Evolutionary conservation across 2,329 filamentous ascomycete species (phyloP).

Genomic region (Aspergillus costaricaensis): DNA sequence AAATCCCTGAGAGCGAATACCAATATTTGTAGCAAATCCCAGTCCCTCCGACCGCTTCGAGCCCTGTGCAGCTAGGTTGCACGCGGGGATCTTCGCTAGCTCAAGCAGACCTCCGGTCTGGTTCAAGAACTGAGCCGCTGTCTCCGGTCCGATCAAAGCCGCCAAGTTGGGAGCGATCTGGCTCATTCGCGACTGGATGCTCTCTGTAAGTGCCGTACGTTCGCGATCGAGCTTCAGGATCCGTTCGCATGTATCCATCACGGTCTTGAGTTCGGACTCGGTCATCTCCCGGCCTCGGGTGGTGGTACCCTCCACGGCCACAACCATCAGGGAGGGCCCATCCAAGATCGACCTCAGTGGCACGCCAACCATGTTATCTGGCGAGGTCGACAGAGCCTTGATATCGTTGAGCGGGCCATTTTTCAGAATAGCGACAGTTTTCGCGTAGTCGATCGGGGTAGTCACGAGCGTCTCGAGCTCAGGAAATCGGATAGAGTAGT

Average conservation of each 20-base stretch:
- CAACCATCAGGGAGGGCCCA: constrained; percentile 89
- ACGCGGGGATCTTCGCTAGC: constrained; percentile 87
- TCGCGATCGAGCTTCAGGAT: constrained; percentile 83
- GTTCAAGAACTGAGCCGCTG: constrained; percentile 94
- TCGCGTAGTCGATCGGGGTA: constrained; percentile 91
- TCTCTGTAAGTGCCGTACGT: constrained; percentile 84
- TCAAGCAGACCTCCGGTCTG: constrained; percentile 85
- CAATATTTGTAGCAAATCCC: constrained; percentile 89
- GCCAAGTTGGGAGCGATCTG: constrained; percentile 94
- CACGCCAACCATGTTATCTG: constrained; percentile 74
- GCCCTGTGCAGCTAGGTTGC: constrained; percentile 87
- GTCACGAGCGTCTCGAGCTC: constrained; percentile 88
- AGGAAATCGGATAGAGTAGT: constrained; percentile 91
- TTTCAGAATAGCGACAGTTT: constrained; percentile 87
- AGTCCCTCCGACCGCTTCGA: constrained; percentile 81
- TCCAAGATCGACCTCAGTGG: constrained; percentile 81
- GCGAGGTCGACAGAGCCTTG: constrained; percentile 73
- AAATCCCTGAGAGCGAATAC: constrained; percentile 87
- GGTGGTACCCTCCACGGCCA: constrained; percentile 90
- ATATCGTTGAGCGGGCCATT: constrained; percentile 92
- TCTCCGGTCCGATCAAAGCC: constrained; percentile 84
- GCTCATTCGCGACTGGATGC: constrained; percentile 96
- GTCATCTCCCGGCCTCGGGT: constrained; percentile 79
- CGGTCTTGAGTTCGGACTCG: constrained; percentile 70
- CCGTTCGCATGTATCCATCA: constrained; percentile 81